These are phyloP conservation scores for Diplodia seriata DNA, from an alignment of 2,329 filamentous ascomycete genomes.

Conservation along the genomic window DNA sequence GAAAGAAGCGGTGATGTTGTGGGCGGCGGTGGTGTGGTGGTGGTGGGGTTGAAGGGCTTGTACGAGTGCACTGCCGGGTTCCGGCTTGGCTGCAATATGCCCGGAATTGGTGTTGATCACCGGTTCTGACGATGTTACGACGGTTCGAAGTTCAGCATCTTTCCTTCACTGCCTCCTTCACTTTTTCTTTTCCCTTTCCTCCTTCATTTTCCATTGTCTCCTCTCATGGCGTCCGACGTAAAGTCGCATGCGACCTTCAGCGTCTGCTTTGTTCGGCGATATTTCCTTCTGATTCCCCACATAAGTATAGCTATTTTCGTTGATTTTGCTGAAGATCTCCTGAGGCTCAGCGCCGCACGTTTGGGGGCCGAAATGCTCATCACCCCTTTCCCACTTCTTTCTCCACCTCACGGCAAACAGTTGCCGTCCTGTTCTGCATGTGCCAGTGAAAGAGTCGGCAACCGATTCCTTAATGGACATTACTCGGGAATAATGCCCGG, in stretches of 20 bases:
- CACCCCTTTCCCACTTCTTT: not conserved
- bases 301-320: not conserved
- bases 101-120: slow-evolving; percentile 4
- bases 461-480: not conserved
- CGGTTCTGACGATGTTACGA: not conserved
- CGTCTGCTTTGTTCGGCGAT: not conserved
- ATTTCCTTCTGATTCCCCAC: not conserved
- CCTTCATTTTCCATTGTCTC: not conserved
- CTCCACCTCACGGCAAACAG: not conserved
- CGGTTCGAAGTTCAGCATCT: not conserved
- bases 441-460: not conserved
- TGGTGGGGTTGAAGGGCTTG: too few relatives aligned
- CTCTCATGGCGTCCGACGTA: too few relatives aligned
- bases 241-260: not conserved
- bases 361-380: not conserved
- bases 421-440: not conserved
- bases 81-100: not conserved
- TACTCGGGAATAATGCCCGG: not conserved
- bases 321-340: not conserved
- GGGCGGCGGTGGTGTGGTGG: too few relatives aligned
- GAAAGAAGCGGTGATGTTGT: not conserved
- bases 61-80: too few relatives aligned
- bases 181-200: not conserved
- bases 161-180: not conserved
- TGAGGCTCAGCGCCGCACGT: not conserved